Base-by-base conservation (phyloP, 2,329 filamentous ascomycete genomes). In the Colletotrichum spinosum region DNA sequence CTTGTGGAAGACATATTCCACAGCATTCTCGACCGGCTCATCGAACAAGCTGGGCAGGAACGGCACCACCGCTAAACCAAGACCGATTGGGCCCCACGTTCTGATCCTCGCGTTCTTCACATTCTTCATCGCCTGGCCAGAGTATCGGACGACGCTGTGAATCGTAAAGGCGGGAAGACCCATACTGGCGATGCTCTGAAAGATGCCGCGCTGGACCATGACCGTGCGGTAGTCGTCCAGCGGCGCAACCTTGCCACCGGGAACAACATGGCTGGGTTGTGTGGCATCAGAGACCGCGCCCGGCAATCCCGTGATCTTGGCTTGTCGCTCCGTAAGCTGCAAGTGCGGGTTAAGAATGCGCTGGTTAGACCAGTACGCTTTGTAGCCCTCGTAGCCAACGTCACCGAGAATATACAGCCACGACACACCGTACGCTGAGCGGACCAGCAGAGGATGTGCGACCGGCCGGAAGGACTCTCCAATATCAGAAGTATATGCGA, bases 401-500 rank as follows among this genome's bases (percentile, higher is more conserved):
- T 99, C 96, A 53, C 96, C 95, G 12, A 94, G 79, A 25, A 99
- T 87, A 74, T 99, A 99, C 10, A 92, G 84, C 96, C 96, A 98
- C 2, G 93, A 97, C 46, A 99, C 83, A 53, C 88, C 95, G 75
- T 99, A 99, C 6, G 96, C 96, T 52, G 88, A 83, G 65, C 90
- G 88, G 10, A 99, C 91, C 3, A 97, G 80, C 72, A 85, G 89
- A 0, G 94, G 95, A 75, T 97, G 94, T 4, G 95, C 94, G 44
- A 99, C 86, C 0, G 96, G 96, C 2, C 96, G 89, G 80, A 99
- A 99, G 0, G 92, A 97, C 79, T 99, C 96, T 76, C 96, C 96
- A 69, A 99, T 95, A 73, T 98, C 95, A 17, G 91, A 94, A 0
- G 96, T 98, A 77, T 99, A 99, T 61, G 96, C 96, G 53, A 99